Percentiles rank a stretch among this genome's conserved stretches.
These are phyloP conservation scores for Amphibolis antarctica DNA, from an alignment of 106 monocot species.

Conservation along the genomic window DNA sequence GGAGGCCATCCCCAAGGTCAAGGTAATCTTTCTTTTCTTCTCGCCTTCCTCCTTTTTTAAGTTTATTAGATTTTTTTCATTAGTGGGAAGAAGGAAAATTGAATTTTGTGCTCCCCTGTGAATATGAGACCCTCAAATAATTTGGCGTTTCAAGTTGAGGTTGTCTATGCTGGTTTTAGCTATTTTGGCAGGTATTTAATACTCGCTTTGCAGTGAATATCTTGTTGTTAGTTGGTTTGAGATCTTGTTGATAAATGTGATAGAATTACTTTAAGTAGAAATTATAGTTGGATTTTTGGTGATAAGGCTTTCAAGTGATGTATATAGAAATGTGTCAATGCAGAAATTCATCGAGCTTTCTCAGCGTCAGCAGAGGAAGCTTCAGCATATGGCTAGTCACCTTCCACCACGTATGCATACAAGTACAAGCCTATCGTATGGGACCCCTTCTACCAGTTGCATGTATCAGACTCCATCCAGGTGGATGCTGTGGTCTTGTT, in stretches of 20 bases:
- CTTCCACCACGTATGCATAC: slow-evolving; percentile 42
- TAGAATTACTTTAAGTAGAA: no score
- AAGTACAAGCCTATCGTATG: slow-evolving; percentile 14
- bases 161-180: background rate
- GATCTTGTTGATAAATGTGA: background rate
- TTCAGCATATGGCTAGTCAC: slow-evolving; percentile 69
- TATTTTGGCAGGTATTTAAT: background rate
- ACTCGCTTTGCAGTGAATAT: background rate
- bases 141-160: background rate
- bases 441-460: slow-evolving; percentile 10
- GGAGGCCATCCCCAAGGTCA: slow-evolving; percentile 68
- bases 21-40: slow-evolving; percentile 22
- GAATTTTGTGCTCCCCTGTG: background rate
- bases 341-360: slow-evolving; percentile 67
- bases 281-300: background rate
- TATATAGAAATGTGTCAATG: background rate
- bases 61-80: background rate
- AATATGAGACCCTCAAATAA: background rate
- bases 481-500: background rate
- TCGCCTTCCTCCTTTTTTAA: background rate
- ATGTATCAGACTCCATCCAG: background rate
- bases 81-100: background rate
- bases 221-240: background rate
- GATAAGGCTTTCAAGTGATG: background rate
- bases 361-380: slow-evolving; percentile 49